Evolutionary conservation across 495 filamentous ascomycete genomes (phyloP).

Genomic region (Corynascus novoguineensis): DNA sequence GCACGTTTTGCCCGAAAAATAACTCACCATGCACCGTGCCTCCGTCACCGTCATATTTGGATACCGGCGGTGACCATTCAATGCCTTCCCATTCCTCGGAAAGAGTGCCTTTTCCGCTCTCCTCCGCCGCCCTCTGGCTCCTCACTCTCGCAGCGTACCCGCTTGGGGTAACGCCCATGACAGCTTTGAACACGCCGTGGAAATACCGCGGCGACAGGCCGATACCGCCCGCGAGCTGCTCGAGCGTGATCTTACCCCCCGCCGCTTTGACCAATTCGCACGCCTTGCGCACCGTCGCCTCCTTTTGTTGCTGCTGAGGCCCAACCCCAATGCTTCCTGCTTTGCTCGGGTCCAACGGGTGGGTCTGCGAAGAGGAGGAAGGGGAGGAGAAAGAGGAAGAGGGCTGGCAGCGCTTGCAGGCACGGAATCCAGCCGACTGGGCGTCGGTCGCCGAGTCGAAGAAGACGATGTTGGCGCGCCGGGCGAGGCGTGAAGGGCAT

Average conservation of each 20-base stretch:
- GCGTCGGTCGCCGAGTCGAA: background rate
- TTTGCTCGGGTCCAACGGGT: background rate
- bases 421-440: background rate
- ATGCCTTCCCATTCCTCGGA: too few species aligned
- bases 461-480: conserved; percentile 1
- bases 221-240: background rate
- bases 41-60: too few species aligned
- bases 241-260: background rate
- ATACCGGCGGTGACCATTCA: background rate
- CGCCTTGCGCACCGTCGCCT: conserved; percentile 1
- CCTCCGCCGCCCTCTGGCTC: background rate
- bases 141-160: background rate
- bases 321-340: too few species aligned
- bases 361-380: too few species aligned
- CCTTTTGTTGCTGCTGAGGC: background rate
- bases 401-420: conserved; percentile 1
- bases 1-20: too few species aligned
- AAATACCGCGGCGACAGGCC: background rate
- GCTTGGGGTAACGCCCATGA: background rate
- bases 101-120: background rate
- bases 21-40: too few species aligned
- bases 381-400: too few species aligned
- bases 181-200: background rate
- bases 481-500: background rate
- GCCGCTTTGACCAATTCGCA: background rate